These are phyloP conservation scores for Neurospora sp. DNA, from an alignment of 495 filamentous ascomycete genomes.

Conservation along the genomic window DNA sequence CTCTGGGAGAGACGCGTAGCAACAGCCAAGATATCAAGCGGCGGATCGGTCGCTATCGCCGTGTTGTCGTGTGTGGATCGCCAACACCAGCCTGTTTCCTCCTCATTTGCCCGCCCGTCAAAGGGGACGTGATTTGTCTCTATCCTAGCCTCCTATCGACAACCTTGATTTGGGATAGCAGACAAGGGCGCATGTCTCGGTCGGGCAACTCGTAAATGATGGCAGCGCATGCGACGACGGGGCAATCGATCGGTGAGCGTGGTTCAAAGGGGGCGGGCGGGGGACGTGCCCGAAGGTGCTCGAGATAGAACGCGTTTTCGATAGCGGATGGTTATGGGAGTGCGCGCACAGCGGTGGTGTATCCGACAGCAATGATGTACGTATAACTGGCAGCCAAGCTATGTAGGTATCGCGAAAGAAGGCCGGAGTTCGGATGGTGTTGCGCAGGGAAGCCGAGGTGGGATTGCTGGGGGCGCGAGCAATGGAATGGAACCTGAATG, in stretches of 20 bases:
- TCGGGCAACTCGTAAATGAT: slow-evolving; percentile 6
- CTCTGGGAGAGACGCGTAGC: neutral
- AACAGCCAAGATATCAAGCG: neutral
- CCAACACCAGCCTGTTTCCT: neutral
- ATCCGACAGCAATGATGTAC: neutral
- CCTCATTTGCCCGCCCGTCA: neutral
- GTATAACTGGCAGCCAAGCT: neutral
- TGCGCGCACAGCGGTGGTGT: neutral
- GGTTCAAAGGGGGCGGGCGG: neutral
- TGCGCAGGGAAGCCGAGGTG: slow-evolving; percentile 20
- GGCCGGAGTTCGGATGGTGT: slow-evolving; percentile 3
- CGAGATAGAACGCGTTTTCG: neutral
- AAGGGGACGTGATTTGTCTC: slow-evolving; percentile 2
- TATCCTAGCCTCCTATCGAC: slow-evolving; percentile 21
- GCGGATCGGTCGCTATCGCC: neutral
- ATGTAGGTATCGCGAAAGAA: neutral
- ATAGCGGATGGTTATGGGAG: neutral
- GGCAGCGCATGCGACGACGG: slow-evolving; percentile 9
- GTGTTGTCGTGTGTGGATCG: neutral
- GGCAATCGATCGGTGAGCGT: neutral
- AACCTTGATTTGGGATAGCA: slow-evolving; percentile 15
- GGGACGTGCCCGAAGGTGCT: neutral
- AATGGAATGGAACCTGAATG: slow-evolving; percentile 10
- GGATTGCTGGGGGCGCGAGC: slow-evolving; percentile 19
- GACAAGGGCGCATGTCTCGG: slow-evolving; percentile 25